Evolutionary conservation across 106 monocot genomes (phyloP).

Genomic region (Platanthera zijinensis): DNA sequence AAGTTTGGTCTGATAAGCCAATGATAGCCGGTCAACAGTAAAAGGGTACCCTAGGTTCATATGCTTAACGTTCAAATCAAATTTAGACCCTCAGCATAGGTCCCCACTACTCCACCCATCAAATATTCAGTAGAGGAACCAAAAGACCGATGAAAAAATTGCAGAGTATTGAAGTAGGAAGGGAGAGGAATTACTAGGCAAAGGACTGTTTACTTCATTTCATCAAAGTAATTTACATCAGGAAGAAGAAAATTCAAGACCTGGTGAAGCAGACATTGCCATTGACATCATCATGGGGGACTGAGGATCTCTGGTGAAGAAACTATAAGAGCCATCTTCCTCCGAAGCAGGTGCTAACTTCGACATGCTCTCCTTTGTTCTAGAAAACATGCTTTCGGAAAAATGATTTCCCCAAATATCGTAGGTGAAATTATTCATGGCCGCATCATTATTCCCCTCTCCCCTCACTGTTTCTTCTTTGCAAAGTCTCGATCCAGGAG

Average conservation of each 20-base stretch:
- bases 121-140: not conserved
- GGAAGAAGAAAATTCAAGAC: constrained; percentile 17
- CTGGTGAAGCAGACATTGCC: constrained; percentile 29
- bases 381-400: constrained; percentile 31
- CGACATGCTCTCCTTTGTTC: constrained; percentile 21
- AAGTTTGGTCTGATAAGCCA: too few relatives aligned
- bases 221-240: constrained; percentile 48
- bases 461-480: constrained; percentile 24
- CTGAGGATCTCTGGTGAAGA: constrained; percentile 76
- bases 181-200: not conserved
- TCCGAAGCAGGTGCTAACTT: constrained; percentile 49
- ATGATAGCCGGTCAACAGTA: too few relatives aligned
- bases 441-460: constrained; percentile 15
- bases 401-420: constrained; percentile 90
- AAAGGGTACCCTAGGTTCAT: too few relatives aligned
- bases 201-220: constrained; percentile 40
- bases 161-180: not conserved
- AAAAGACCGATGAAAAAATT: not conserved
- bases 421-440: constrained; percentile 47
- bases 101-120: too few relatives aligned
- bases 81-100: too few relatives aligned
- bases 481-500: constrained; percentile 64
- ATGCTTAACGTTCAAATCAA: too few relatives aligned
- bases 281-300: constrained; percentile 73
- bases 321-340: constrained; percentile 69